Percentiles rank a stretch among this genome's conserved stretches.
Conservation (phyloP, 495 filamentous ascomycete genomes). For the Aspergillus taichungensis region DNA sequence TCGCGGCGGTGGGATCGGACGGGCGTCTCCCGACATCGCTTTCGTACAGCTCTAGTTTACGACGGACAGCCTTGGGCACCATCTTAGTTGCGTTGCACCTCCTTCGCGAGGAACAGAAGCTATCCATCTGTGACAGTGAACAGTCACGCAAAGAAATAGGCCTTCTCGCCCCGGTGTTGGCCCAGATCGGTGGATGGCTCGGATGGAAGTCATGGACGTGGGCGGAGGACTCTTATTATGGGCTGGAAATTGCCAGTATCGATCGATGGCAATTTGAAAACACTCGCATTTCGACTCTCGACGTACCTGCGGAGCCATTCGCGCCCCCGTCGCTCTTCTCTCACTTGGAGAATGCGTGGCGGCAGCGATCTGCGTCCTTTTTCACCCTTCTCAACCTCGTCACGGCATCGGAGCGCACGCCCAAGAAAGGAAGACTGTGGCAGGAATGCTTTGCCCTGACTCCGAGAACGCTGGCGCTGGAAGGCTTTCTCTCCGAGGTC, state of each 20-base stretch:
- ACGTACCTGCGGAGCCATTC: slow-evolving; percentile 51
- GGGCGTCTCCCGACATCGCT: slow-evolving; percentile 56
- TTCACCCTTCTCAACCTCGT: slow-evolving; percentile 52
- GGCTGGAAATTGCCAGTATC: slow-evolving; percentile 57
- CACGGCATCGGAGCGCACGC: slow-evolving; percentile 26
- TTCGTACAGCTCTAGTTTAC: slow-evolving; percentile 41
- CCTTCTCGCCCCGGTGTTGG: slow-evolving; percentile 60
- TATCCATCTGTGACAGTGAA: slow-evolving; percentile 56
- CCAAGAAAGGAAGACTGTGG: slow-evolving; percentile 31
- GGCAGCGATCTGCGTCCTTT: slow-evolving; percentile 36
- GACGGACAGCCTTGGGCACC: slow-evolving; percentile 53
- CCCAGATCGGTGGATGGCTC: slow-evolving; percentile 78
- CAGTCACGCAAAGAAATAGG: slow-evolving; percentile 40
- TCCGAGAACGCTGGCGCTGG: slow-evolving; percentile 59
- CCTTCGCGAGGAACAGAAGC: slow-evolving; percentile 78
- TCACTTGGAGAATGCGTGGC: slow-evolving; percentile 45
- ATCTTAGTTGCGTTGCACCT: slow-evolving; percentile 76
- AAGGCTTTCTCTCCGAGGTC: slow-evolving; percentile 42
- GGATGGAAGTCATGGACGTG: slow-evolving; percentile 66
- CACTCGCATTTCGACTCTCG: slow-evolving; percentile 35
- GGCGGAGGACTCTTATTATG: slow-evolving; percentile 51
- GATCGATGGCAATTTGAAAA: slow-evolving; percentile 54
- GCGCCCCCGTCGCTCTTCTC: slow-evolving; percentile 61
- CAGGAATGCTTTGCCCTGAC: slow-evolving; percentile 41
- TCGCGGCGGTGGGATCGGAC: slow-evolving; percentile 38